Evolutionary conservation across 1,284 basidiomycete genomes (phyloP), one percentile per base, ranked within the genome.

Genomic region (Hypsizygus ulmarius): DNA sequence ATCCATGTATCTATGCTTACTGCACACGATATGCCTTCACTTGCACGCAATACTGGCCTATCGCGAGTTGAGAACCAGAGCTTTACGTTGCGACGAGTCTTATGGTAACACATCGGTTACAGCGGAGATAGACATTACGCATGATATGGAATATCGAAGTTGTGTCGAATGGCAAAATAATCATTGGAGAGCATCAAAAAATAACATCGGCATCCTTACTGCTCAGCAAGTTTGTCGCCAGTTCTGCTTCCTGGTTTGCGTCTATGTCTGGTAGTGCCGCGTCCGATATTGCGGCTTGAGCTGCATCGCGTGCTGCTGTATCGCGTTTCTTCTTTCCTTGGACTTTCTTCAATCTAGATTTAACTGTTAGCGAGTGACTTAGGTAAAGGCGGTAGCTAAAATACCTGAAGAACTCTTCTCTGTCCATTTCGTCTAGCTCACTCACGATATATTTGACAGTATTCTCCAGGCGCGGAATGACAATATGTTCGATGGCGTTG

Each of bases 401-500:
- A 43, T 44, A 84, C 88, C 93, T 81, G 78, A 97, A 97, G 76
- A 97, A 97, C 66, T 97, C 94, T 67, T 97, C 94, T 58, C 94
- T 81, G 70, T 97, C 94, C 91, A 96, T 96, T 70, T 97, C 94
- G 60, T 97, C 94, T 49, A 97, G 71, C 68, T 96, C 93, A 55
- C 92, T 95, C 60, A 93, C 80, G 64, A 97, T 96, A 67, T 97
- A 97, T 62, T 90, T 92, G 75, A 99, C 93, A 5, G 97, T 99
- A 68, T 99, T 98, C 51, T 98, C 96, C 39, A 99, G 73, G 41
- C 87, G 80, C 10, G 97, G 97, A 50, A 99, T 98, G 61, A 99
- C 81, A 58, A 99, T 87, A 66, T 99, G 93, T 65, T 99, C 97
- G 60, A 99, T 97, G 3, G 97, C 97, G 62, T 99, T 99, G 28